These are phyloP conservation scores for Bacidia gigantensis DNA, from an alignment of 495 filamentous ascomycete genomes.

Conservation along the genomic window DNA sequence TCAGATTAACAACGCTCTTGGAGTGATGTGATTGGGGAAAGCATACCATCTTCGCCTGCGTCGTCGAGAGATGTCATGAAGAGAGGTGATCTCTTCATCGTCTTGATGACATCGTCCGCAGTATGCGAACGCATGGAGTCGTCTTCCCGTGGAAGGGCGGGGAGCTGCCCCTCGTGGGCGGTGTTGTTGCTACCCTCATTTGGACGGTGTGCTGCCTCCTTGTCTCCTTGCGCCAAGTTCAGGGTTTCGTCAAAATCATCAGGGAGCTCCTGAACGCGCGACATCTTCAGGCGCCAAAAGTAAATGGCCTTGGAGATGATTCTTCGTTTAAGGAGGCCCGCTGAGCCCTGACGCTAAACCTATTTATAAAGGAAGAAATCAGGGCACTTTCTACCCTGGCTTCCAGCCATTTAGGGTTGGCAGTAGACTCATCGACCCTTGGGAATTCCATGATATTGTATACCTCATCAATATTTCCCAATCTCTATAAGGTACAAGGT, in stretches of 20 bases:
- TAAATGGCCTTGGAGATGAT: too few species aligned
- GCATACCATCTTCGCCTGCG: conserved; percentile 39
- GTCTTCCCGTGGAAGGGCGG: conserved; percentile 45
- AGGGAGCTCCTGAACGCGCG: background rate
- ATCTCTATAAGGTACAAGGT: too few species aligned
- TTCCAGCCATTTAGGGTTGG: too few species aligned
- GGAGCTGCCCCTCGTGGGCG: conserved; percentile 20
- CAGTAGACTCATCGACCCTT: too few species aligned
- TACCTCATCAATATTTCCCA: too few species aligned
- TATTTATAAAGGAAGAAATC: too few species aligned
- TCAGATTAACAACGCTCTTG: conserved; percentile 6
- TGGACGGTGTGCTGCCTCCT: too few species aligned
- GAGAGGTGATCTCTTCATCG: conserved; percentile 70
- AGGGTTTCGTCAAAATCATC: background rate
- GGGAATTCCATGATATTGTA: too few species aligned
- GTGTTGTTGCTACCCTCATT: conserved; percentile 18
- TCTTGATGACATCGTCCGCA: conserved; percentile 53
- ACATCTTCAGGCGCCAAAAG: background rate
- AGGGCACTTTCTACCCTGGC: too few species aligned
- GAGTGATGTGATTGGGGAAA: background rate
- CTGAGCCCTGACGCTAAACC: too few species aligned
- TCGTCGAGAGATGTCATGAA: conserved; percentile 92
- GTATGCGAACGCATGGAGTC: conserved; percentile 46
- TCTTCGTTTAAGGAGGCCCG: too few species aligned
- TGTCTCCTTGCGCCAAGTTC: too few species aligned